Evolutionary conservation across 805 yeast species (phyloP).

Genomic region (Spathaspora arborariae): DNA sequence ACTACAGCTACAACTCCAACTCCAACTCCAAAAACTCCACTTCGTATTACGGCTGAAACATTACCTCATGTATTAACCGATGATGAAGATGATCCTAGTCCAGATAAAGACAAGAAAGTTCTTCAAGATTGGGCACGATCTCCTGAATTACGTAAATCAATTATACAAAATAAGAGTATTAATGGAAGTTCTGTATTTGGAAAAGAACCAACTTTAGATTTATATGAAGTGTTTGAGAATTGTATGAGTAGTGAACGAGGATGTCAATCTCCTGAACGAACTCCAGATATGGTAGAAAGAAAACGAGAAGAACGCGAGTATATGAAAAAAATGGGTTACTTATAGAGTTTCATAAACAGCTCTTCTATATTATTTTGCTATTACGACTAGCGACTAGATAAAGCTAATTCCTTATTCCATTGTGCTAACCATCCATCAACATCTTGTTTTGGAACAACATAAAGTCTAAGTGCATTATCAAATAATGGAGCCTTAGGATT

Average conservation of each 20-base stretch:
- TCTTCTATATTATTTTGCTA: background rate
- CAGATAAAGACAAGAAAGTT: slow-evolving; percentile 13
- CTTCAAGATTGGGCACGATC: slow-evolving; percentile 39
- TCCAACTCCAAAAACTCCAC: background rate
- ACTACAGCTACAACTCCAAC: too few relatives aligned
- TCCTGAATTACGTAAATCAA: slow-evolving; percentile 27
- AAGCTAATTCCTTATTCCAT: slow-evolving; percentile 63
- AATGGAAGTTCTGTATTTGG: slow-evolving; percentile 75
- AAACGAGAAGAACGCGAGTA: slow-evolving; percentile 42
- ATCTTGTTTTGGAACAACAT: slow-evolving; percentile 73
- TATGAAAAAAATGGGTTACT: slow-evolving; percentile 44
- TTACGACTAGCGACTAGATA: slow-evolving; percentile 35
- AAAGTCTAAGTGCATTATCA: slow-evolving; percentile 67
- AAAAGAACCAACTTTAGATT: slow-evolving; percentile 60
- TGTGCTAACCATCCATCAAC: slow-evolving; percentile 59
- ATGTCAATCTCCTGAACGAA: slow-evolving; percentile 49
- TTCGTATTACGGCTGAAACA: slow-evolving; percentile 12
- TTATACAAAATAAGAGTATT: slow-evolving; percentile 29
- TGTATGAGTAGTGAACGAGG: slow-evolving; percentile 35
- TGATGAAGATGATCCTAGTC: slow-evolving; percentile 28
- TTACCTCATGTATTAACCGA: slow-evolving; percentile 42
- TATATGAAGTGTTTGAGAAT: slow-evolving; percentile 64
- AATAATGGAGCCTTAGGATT: slow-evolving; percentile 71
- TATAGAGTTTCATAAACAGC: background rate
- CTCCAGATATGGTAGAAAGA: slow-evolving; percentile 38